Evolutionary conservation across 2,329 filamentous ascomycete genomes (phyloP), one percentile per base, ranked within the genome.

Genomic region (Ceratocystis papillata): DNA sequence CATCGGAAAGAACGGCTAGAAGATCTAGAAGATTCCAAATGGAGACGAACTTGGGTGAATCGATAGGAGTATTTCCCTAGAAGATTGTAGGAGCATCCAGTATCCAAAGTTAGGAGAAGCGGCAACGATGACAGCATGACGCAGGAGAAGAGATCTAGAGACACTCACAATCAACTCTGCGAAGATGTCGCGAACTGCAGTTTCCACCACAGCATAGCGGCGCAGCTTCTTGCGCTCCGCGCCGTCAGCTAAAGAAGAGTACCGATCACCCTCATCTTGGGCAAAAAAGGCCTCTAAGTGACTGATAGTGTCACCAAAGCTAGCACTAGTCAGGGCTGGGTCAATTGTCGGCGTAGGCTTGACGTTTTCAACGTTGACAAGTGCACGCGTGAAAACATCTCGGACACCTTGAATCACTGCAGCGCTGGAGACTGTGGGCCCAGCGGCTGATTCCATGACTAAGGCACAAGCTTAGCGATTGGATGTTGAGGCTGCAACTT

Each of bases 1-100:
- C 84, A 73, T 96, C 93, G 68, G 90, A 92, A 68, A 96, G 85
- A 46, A 95, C 86, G 0, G 89, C 87, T n/a, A 96, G 80, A 53
- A 97, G 85, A 73, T 99, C 95, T 67, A 99, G 83, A 4, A 99
- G 80, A 73, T 96, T 94, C 93, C 93, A 99, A 69, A 97, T 84
- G 68, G 85, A 83, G 62, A 90, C 86, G 72, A 96, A 96, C 0
- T 83, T 80, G 53, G 89, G 85, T 30, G 89, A 84, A 46, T 90
- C 83, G 70, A 96, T 96, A 7, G 84, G 79, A 12, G 83, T 90
- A 48, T 83, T 84, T 55, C 88, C 86, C 88, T 62, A 63, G 44
- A 57, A 28, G 67, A 71, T 12, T 15, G 1, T 41, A 41, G 37
- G 10, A 41, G 10, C 37, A 41, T 41, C 37, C 37, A 41, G 12